Conservation (phyloP, 1,139 yeast genomes). For the Candida sp. region DNA sequence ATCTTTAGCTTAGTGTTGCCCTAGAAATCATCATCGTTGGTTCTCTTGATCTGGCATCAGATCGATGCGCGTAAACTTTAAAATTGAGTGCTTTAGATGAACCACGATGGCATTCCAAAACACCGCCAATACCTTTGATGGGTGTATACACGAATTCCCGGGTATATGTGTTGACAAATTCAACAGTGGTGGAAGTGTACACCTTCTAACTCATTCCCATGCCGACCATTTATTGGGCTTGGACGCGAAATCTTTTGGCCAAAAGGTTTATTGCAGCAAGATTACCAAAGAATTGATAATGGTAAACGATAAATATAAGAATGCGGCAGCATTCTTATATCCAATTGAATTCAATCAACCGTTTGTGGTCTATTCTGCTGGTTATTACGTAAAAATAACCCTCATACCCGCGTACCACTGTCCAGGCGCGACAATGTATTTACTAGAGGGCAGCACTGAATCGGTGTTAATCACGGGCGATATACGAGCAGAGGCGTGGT, state of each 20-base stretch:
- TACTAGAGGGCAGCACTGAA: conserved; percentile 32
- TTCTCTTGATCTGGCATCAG: not conserved
- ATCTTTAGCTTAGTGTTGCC: too few relatives aligned
- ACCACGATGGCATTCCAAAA: not conserved
- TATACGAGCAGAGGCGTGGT: conserved; percentile 55
- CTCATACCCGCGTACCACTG: conserved; percentile 53
- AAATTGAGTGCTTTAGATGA: not conserved
- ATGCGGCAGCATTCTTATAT: conserved; percentile 18
- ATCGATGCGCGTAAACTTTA: conserved; percentile 3
- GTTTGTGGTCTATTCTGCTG: conserved; percentile 13
- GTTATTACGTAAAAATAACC: conserved; percentile 16
- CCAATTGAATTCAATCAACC: conserved; percentile 24
- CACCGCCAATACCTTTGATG: conserved; percentile 16
- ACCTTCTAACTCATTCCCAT: conserved; percentile 54
- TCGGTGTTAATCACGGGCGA: conserved; percentile 58
- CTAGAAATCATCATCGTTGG: too few relatives aligned
- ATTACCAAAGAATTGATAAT: conserved; percentile 38
- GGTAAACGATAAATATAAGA: conserved; percentile 19
- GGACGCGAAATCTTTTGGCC: conserved; percentile 31
- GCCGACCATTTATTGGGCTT: conserved; percentile 56
- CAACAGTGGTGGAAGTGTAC: conserved; percentile 21
- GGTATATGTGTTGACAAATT: conserved; percentile 43
- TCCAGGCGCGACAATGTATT: conserved; percentile 59
- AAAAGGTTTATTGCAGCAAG: conserved; percentile 48
- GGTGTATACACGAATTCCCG: conserved; percentile 32